Evolutionary conservation across 1,284 basidiomycete species (phyloP).

Genomic region (Moesziomyces antarcticus): DNA sequence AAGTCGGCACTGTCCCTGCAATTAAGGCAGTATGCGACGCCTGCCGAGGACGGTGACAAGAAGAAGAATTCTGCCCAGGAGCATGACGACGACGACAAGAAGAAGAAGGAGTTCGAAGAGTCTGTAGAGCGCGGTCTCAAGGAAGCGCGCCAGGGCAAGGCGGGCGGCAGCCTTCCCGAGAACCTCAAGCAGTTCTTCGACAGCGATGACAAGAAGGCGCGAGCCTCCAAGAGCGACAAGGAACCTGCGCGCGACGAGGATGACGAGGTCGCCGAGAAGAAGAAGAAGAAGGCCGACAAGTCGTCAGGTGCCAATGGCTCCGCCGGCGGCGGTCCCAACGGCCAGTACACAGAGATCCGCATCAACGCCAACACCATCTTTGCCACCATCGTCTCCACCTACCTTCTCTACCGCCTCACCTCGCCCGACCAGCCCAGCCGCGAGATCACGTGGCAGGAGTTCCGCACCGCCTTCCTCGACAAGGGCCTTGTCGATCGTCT

Average conservation of each 20-base stretch:
- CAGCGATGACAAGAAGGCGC: slow-evolving; percentile 34
- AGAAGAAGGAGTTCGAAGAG: slow-evolving; percentile 53
- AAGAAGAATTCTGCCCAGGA: slow-evolving; percentile 23
- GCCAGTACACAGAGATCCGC: slow-evolving; percentile 54
- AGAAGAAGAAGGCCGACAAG: slow-evolving; percentile 40
- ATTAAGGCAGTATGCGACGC: slow-evolving; percentile 39
- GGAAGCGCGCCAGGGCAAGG: slow-evolving; percentile 55
- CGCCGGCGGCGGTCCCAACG: slow-evolving; percentile 34
- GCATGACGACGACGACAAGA: slow-evolving; percentile 31
- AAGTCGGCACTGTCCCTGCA: slow-evolving; percentile 13
- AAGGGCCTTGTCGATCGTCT: slow-evolving; percentile 96
- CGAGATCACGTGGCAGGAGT: slow-evolving; percentile 99
- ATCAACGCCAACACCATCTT: slow-evolving; percentile 63
- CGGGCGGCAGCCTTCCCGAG: slow-evolving; percentile 47
- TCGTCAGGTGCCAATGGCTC: slow-evolving; percentile 31
- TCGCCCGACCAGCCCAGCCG: slow-evolving; percentile 73
- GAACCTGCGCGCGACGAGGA: slow-evolving; percentile 32
- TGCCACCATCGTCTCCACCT: slow-evolving; percentile 73
- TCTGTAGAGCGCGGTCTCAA: slow-evolving; percentile 55
- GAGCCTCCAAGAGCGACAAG: slow-evolving; percentile 31
- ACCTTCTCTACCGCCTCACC: slow-evolving; percentile 76
- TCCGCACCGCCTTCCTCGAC: slow-evolving; percentile 92
- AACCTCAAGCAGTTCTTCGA: slow-evolving; percentile 61
- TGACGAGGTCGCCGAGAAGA: slow-evolving; percentile 28
- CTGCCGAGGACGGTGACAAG: slow-evolving; percentile 43